Conservation (phyloP, 495 filamentous ascomycete genomes). For the Aspergillus sclerotiicarbonarius region DNA sequence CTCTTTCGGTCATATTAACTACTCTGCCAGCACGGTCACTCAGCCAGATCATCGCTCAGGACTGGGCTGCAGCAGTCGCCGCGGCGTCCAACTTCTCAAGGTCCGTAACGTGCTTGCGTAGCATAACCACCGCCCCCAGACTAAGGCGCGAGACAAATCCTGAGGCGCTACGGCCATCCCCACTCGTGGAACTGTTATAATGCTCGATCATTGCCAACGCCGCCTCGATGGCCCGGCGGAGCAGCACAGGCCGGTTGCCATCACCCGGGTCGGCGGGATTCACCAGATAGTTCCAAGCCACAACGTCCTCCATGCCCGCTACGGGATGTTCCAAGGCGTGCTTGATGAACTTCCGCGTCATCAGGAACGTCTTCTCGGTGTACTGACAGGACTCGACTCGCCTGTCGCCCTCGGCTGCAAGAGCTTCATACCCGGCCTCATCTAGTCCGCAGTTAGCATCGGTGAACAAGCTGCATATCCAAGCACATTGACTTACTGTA, state of each 20-base stretch:
- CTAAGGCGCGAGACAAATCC: slow-evolving; percentile 29
- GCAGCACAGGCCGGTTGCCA: slow-evolving; percentile 27
- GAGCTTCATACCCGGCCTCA: slow-evolving; percentile 56
- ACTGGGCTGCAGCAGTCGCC: not conserved
- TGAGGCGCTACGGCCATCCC: slow-evolving; percentile 16
- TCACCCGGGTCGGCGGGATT: slow-evolving; percentile 8
- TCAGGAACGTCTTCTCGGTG: slow-evolving; percentile 54
- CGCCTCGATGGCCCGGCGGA: slow-evolving; percentile 35
- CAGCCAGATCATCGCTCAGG: not conserved
- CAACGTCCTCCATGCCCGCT: slow-evolving; percentile 44
- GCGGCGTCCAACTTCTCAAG: slow-evolving; percentile 20
- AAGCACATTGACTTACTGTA: slow-evolving; percentile 49
- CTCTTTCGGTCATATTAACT: too few species aligned
- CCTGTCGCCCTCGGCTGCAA: slow-evolving; percentile 41
- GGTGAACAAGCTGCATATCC: not conserved
- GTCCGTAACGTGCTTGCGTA: slow-evolving; percentile 24
- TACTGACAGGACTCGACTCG: slow-evolving; percentile 49
- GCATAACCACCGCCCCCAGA: slow-evolving; percentile 34
- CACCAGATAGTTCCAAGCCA: slow-evolving; percentile 53
- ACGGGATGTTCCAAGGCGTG: slow-evolving; percentile 44
- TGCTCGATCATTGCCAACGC: slow-evolving; percentile 34
- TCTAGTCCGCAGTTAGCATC: slow-evolving; percentile 34
- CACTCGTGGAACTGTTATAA: slow-evolving; percentile 16
- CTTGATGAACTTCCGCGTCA: slow-evolving; percentile 52
- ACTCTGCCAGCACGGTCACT: too few species aligned